phyloP scores from a whole-genome alignment of 139 green algal species.

The Chlamydomonas applanata region DNA sequence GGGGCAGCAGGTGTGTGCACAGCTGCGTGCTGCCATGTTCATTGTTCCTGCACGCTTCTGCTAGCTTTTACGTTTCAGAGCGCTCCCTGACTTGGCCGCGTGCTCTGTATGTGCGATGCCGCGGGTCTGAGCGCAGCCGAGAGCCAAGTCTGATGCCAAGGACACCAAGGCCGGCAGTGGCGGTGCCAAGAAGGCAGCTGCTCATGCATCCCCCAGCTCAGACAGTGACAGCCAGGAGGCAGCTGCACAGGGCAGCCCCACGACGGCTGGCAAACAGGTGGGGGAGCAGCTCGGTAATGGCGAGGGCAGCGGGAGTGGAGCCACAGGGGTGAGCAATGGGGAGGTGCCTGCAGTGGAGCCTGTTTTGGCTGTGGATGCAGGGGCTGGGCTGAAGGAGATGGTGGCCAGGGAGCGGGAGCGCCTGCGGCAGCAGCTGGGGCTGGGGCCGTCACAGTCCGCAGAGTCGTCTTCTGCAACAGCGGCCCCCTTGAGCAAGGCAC shows the following conservation, averaged over 20 bases:
- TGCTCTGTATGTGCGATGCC: too few relatives aligned
- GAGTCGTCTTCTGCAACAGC: neutral
- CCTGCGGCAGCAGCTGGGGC: constrained; percentile 34
- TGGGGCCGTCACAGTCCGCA: constrained; percentile 1
- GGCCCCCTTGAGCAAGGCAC: neutral
- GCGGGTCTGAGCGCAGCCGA: neutral
- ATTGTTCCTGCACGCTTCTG: too few relatives aligned
- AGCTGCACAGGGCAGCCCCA: too few relatives aligned
- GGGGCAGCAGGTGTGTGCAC: too few relatives aligned
- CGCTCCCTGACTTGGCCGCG: too few relatives aligned
- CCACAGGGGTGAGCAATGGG: neutral
- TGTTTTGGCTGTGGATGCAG: constrained; percentile 27
- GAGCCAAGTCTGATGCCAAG: neutral
- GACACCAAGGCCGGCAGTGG: neutral
- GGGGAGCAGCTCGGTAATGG: neutral
- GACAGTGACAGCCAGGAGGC: too few relatives aligned
- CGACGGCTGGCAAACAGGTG: neutral
- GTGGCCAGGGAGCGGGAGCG: constrained; percentile 28
- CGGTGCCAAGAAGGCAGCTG: neutral
- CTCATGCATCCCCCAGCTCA: neutral
- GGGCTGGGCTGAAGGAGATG: constrained; percentile 30
- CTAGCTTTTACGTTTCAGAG: too few relatives aligned
- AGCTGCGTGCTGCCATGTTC: too few relatives aligned
- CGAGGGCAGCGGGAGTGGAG: neutral
- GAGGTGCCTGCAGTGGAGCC: constrained; percentile 14